Base-by-base conservation (phyloP, 75 land plant genomes). In the Selaginella tamariscina region DNA sequence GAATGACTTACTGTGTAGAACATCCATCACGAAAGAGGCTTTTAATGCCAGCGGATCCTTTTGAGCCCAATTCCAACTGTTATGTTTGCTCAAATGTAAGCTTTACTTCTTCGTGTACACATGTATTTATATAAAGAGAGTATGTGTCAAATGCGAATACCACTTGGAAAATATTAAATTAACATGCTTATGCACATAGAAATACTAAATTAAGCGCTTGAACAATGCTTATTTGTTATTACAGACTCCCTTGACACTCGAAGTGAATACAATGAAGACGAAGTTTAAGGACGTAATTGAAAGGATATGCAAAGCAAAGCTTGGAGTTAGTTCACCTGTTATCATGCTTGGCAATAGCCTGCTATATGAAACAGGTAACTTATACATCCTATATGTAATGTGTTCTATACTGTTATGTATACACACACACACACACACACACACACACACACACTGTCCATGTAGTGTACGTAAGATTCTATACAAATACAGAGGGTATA, bases 51-150 rank as follows among this genome's bases (percentile, higher is more conserved):
- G 89, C 86, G 56, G 93, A 91, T 65, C 89, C 89, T 49, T 80
- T 77, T 77, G 97, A 82, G 32, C 86, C 97, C 13, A 95, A 91
- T 73, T 77, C 74, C 39, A 76, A 85, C 24, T 95, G 99, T 77
- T 95, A 91, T 79, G 97, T 95, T 54, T 95, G 99, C 77, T 95
- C 99, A 27, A 78, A 91, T 91, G 99, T 95, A 56, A 23, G 55
- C 18, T 67, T 1, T 0, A 15, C 28, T 5, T 28, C 23, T 18
- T 56, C 29, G 32, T 29, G 28, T 67, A 56, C 28, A 0, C 56
- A 56, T 27, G 24, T 60, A 27, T 13, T 75, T n/a, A n/a, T 71
- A 71, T 32, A 30, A 9, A 2, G 27, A 64, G 21, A 22, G 62
- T 70, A 18, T 31, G 1, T 15, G 70, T 15, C 26, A 68, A 8